phyloP scores from a whole-genome alignment of 805 yeast species.

The Ogataea methylovora region DNA sequence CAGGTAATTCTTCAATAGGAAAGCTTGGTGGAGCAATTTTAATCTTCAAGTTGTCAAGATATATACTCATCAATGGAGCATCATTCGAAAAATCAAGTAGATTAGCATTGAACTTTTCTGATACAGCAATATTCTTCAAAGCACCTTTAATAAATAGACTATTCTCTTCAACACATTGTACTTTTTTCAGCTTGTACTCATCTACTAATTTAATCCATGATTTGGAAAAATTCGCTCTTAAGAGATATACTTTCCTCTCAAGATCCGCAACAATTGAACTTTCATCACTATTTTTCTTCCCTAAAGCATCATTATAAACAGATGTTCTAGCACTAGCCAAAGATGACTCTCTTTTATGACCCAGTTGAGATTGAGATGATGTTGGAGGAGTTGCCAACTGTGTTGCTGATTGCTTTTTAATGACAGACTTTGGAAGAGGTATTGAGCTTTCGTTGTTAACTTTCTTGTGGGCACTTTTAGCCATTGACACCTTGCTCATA shows the following conservation, averaged over 20 bases:
- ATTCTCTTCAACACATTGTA: slow-evolving; percentile 31
- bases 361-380: no score
- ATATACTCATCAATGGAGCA: slow-evolving; percentile 44
- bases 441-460: neutral
- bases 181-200: slow-evolving; percentile 33
- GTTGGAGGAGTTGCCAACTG: neutral
- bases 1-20: slow-evolving; percentile 40
- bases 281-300: neutral
- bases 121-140: slow-evolving; percentile 23
- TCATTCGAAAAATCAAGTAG: slow-evolving; percentile 38
- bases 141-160: slow-evolving; percentile 35
- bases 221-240: slow-evolving; percentile 28
- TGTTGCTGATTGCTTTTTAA: neutral
- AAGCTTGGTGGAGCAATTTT: slow-evolving; percentile 39
- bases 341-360: neutral
- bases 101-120: slow-evolving; percentile 34
- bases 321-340: neutral
- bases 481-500: neutral
- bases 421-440: neutral
- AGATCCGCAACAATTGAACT: slow-evolving; percentile 3
- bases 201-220: slow-evolving; percentile 67
- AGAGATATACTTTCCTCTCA: slow-evolving; percentile 10
- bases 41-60: slow-evolving; percentile 40
- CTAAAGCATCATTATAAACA: neutral
- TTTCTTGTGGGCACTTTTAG: neutral